Conservation (phyloP, 305 asterid species). For the Withania somnifera region DNA sequence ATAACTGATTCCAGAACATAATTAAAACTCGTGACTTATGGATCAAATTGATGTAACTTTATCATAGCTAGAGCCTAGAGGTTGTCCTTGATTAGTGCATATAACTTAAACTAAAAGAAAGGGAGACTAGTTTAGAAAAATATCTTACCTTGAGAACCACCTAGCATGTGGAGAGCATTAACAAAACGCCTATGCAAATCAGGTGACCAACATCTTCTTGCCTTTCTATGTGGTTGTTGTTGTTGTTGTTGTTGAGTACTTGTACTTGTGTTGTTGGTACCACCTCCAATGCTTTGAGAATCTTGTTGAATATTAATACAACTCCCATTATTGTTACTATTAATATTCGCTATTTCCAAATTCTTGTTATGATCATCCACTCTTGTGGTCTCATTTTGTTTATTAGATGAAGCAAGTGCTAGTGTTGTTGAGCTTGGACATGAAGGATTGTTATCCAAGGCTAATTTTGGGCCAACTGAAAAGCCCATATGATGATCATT, state of each 20-base stretch:
- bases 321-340: neutral
- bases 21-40: too few species aligned
- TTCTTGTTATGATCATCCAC: conserved; percentile 20
- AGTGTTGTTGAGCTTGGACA: conserved; percentile 12
- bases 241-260: conserved; percentile 45
- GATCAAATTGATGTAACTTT: neutral
- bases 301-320: neutral
- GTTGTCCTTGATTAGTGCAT: neutral
- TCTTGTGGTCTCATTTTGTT: conserved; percentile 26
- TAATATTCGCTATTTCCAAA: conserved; percentile 21
- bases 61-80: too few species aligned
- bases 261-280: conserved; percentile 8
- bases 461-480: conserved; percentile 25
- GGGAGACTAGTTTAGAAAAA: neutral
- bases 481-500: conserved; percentile 18
- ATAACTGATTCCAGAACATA: too few species aligned
- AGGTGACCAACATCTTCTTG: conserved; percentile 98
- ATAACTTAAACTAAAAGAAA: neutral
- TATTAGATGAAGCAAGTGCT: conserved; percentile 53
- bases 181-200: conserved; percentile 87
- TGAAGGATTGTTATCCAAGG: conserved; percentile 19
- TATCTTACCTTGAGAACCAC: conserved; percentile 89
- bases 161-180: conserved; percentile 91
- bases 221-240: conserved; percentile 70
- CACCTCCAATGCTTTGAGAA: conserved; percentile 6